Evolutionary conservation across 305 asterid genomes (phyloP), one percentile per base, ranked within the genome.

Genomic region (Petunia hybrid): DNA sequence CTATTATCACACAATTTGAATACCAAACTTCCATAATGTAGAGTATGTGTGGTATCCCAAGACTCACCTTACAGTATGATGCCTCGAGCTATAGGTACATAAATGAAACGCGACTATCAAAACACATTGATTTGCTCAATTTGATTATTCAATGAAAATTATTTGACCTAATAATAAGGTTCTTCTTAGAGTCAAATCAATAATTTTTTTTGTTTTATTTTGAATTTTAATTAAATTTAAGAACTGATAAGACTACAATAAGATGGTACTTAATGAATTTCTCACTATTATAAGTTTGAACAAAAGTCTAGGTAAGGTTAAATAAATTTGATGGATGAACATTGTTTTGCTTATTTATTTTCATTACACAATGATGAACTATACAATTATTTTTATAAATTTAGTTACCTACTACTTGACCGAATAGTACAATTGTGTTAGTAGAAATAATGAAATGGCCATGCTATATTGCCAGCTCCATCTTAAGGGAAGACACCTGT

Each of bases 381-480:
- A 48, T 9, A 48, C 3, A 9, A 46, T 45, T 12, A 16, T 48
- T 48, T 46, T 31, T 42, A 16, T 5, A 5, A 8, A 71, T 48
- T 71, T 48, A 48, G 39, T 5, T 12, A 71, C 13, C 62, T 1
- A 71, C 62, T 6, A 12, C 45, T 71, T 71, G 78, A 71, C 9
- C 45, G 4, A 71, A 71, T 71, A 71, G 78, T 71, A 71, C 35
- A 48, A 48, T 71, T 71, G 78, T 35, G 70, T 60, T 61, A 22
- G 81, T 41, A 56, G 60, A 63, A 41, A 43, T 42, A 41, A 43
- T 77, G 59, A 80, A 53, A 80, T 77, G 60, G 74, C 45, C 62
- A 78, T 39, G 74, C 73, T 8, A 63, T 8, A 45, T 67, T 67
- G 78, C 77, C 78, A 80, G 78, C 78, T 80, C 77, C 61, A 56